Base-by-base conservation (phyloP, 2,329 filamentous ascomycete genomes). In the Phoma sp. region DNA sequence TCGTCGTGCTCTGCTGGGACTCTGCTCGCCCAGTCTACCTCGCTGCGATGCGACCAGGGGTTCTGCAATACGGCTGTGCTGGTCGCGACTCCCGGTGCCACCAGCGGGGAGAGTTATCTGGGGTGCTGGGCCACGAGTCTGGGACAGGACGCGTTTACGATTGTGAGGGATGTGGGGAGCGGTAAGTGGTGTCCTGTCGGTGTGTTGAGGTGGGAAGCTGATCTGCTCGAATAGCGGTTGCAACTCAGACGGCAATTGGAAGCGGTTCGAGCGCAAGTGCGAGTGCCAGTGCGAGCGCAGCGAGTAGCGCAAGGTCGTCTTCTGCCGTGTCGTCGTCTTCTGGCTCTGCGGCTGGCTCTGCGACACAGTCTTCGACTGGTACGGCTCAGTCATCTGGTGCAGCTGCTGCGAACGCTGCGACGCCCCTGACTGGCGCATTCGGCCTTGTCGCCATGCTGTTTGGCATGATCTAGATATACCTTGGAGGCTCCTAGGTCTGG, bases 61-160 rank as follows among this genome's bases (percentile, higher is more conserved):
- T 63, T 27, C 35, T 69, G 67, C 19, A 70, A 70, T 43, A 69
- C 66, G 12, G 66, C 49, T 17, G 57, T 67, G 12, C 50, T 69
- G 22, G 60, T 68, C 12, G 39, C 55, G 5, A 64, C 60, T 3
- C 47, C 61, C 4, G 66, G 65, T n/a, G 63, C 63, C 6, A 55
- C 32, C 21, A 57, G 29, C 6, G 64, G 62, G 2, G 39, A 54
- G 38, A 61, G 51, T 9, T 63, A 60, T 44, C 19, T 70, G 29
- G 67, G 60, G 4, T 70, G 67, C 38, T 70, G 67, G 65, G 60
- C 61, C 6, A 67, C 65, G 31, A 58, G 48, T 24, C 37, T 66
- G 39, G 67, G 65, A 2, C 27, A 62, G 48, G 47, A 27, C 4
- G 35, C 52, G 5, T 60, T 60, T 19, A 60, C 57, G 1, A 47